Evolutionary conservation across 73 alveolate species (phyloP).

Genomic region (Effrenium voratum): DNA sequence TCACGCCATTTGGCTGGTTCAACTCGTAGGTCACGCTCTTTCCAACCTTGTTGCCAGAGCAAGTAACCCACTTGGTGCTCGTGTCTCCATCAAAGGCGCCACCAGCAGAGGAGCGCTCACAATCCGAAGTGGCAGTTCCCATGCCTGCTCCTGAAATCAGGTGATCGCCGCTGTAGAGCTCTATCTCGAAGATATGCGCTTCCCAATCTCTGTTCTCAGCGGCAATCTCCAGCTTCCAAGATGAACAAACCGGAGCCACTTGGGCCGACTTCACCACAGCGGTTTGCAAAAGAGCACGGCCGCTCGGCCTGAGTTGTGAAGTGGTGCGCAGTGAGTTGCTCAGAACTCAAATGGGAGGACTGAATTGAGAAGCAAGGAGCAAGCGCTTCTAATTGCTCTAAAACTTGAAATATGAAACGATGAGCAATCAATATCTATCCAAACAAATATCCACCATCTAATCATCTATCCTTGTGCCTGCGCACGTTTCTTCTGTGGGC

Average conservation of each 20-base stretch:
- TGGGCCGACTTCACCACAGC: not conserved
- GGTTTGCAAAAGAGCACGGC: conserved; percentile 54
- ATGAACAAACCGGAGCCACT: not conserved
- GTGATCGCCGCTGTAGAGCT: not conserved
- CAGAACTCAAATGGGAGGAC: not conserved
- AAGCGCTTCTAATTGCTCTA: not conserved
- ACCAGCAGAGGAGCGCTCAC: not conserved
- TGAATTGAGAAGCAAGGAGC: not conserved
- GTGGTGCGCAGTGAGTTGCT: too few relatives aligned
- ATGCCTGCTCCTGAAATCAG: conserved; percentile 27
- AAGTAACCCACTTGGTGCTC: conserved; percentile 66
- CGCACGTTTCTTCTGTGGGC: too few relatives aligned
- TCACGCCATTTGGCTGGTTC: conserved; percentile 58
- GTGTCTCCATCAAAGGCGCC: conserved; percentile 48
- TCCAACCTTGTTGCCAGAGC: conserved; percentile 89
- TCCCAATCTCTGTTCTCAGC: conserved; percentile 12
- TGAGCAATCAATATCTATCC: not conserved
- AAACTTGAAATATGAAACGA: not conserved
- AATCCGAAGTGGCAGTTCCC: conserved; percentile 40
- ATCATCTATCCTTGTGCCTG: too few relatives aligned
- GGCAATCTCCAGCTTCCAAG: conserved; percentile 11
- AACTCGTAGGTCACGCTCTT: conserved; percentile 66
- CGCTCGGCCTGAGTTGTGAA: not conserved
- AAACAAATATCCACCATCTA: not conserved
- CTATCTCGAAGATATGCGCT: conserved; percentile 34